These are phyloP conservation scores for Phaeosphaeriaceae sp. DNA, from an alignment of 2,329 filamentous ascomycete genomes.

Conservation along the genomic window DNA sequence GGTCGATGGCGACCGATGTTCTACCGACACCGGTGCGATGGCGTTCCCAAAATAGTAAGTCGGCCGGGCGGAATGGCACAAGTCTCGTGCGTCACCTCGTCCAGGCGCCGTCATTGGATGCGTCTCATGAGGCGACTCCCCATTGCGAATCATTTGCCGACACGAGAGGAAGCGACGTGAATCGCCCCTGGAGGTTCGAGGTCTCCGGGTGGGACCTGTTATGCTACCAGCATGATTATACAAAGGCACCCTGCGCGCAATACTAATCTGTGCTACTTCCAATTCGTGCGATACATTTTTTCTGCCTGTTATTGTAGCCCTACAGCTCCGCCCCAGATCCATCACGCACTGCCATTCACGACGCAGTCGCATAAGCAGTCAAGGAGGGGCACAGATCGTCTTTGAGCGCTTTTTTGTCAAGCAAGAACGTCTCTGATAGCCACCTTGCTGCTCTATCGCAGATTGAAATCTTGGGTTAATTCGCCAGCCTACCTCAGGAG, in stretches of 20 bases:
- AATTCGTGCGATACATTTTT: background rate
- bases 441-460: no score
- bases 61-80: background rate
- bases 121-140: background rate
- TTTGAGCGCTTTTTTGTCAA: no score
- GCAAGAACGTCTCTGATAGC: no score
- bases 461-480: no score
- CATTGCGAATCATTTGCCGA: background rate
- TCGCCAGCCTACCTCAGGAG: no score
- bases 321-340: no score
- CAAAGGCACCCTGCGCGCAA: background rate
- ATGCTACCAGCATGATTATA: background rate
- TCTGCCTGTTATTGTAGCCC: no score
- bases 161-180: background rate
- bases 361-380: no score
- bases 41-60: background rate
- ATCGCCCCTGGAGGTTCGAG: background rate
- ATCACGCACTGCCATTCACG: no score
- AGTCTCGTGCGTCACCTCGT: background rate
- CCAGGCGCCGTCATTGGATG: background rate
- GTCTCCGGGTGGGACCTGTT: background rate
- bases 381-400: no score
- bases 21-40: background rate
- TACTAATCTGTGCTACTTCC: background rate
- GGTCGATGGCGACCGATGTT: constrained; percentile 2